phyloP scores from a whole-genome alignment of 1,139 yeast genomes.

The Saccharomycopsis crataegensis region DNA sequence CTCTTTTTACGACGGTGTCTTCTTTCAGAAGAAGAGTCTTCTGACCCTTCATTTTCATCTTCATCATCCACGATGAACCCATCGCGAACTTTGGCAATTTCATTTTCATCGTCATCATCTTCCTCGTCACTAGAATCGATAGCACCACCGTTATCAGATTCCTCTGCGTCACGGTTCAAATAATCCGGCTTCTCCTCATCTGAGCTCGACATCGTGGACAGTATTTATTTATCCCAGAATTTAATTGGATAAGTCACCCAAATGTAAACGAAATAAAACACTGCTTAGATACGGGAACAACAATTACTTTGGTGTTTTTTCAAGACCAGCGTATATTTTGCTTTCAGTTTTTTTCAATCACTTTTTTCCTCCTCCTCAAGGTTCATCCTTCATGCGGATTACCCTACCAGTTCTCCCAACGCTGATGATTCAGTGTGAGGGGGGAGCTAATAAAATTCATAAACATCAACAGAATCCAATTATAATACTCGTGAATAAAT shows the following conservation, averaged over 20 bases:
- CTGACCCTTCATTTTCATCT: constrained; percentile 43
- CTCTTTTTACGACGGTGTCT: constrained; percentile 23
- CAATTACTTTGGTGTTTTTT: no score
- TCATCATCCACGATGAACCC: constrained; percentile 95
- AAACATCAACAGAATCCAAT: no score
- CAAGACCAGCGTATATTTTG: no score
- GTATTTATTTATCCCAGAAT: not conserved
- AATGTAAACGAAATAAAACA: not conserved
- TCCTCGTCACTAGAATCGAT: constrained; percentile 71
- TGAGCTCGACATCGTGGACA: constrained; percentile 4
- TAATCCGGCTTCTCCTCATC: constrained; percentile 8
- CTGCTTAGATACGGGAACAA: no score
- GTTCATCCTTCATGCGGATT: no score
- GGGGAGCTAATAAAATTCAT: no score
- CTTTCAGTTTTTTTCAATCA: no score
- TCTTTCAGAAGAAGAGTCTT: constrained; percentile 32
- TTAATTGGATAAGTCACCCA: not conserved
- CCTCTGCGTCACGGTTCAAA: constrained; percentile 12
- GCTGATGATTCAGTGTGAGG: no score
- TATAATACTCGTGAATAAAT: no score
- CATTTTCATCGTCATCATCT: constrained; percentile 74
- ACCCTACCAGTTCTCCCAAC: no score
- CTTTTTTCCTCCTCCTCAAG: no score
- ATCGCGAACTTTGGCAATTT: constrained; percentile 66
- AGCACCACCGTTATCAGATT: constrained; percentile 36